Evolutionary conservation across 73 alveolate genomes (phyloP), one percentile per base, ranked within the genome.

Genomic region (Blepharisma japonicum): DNA sequence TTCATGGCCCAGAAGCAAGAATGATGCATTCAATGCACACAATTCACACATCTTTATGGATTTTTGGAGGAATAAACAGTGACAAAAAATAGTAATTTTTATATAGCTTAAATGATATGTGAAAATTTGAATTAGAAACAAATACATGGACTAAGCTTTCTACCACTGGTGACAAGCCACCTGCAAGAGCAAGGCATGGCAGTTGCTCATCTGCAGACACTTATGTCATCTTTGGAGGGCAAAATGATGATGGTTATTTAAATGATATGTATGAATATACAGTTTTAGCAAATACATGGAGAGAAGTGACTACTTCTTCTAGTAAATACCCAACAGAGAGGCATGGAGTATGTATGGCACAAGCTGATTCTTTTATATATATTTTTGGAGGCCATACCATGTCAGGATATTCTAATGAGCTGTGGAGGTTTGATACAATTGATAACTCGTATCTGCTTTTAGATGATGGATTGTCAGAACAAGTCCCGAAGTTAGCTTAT

Each of bases 91-190:
- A 32, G 42, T 32, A 32, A 32, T 3, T 32, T 32, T 4, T 51
- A 51, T 51, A 39, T 48, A 20, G 47, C 11, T 5, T 61, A 5
- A 25, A 25, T 61, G 74, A 61, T 61, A 14, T 61, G 38, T 61
- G 74, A 48, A 61, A 39, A 25, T 61, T 61, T 61, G 50, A 61
- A 2, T 5, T 61, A 9, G 23, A n/a, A 20, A 61, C 74, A 1
- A 9, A 14, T 9, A 9, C 14, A 14, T 61, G 74, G 74, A 4
- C 39, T 3, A n/a, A 14, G 18, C 18, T 61, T 14, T 14, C 11
- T 25, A n/a, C 74, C 11, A 25, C 39, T 61, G 74, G 74, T 61
- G 74, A 61, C 47, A 61, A 14, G 14, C 74, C 74, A 14, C 74
- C 38, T 14, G 49, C 74, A 14, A n/a, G 74, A 11, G 46, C 46